These are phyloP conservation scores for Bryum argenteum DNA, from an alignment of 225 moss, liverwort and hornwort species.

Conservation along the genomic window DNA sequence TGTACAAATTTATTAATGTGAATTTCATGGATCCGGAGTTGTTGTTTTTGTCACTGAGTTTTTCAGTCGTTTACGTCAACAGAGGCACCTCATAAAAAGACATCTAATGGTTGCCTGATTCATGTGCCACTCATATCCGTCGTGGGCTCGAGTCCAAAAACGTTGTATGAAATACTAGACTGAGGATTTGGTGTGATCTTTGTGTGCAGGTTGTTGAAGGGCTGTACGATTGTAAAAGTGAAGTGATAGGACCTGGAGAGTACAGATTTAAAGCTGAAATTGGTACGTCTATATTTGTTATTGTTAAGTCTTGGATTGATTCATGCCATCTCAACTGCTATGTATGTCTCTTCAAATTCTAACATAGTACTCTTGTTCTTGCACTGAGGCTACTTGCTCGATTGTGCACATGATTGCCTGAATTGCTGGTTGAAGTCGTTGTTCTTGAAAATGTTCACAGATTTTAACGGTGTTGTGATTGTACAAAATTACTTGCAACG, in stretches of 20 bases:
- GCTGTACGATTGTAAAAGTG: constrained; percentile 99
- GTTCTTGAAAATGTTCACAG: constrained; percentile 49
- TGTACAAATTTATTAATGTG: neutral
- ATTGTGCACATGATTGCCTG: constrained; percentile 15
- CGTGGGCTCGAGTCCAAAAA: constrained; percentile 1
- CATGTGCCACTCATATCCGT: neutral
- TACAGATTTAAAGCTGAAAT: constrained; percentile 99
- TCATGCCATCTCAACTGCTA: constrained; percentile 16
- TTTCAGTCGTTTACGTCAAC: neutral
- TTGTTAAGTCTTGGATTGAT: neutral
- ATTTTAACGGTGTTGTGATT: constrained; percentile 93
- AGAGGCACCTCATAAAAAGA: neutral
- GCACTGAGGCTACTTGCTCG: constrained; percentile 11
- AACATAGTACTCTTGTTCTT: constrained; percentile 2
- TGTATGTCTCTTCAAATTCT: constrained; percentile 21
- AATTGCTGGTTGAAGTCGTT: constrained; percentile 19
- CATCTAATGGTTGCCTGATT: constrained; percentile 2
- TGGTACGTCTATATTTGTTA: constrained; percentile 41
- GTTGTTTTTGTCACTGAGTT: constrained; percentile 1
- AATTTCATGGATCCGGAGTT: neutral
- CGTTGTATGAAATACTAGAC: neutral
- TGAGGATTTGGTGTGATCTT: constrained; percentile 17
- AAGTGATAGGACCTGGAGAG: constrained; percentile 96
- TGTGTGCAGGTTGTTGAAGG: constrained; percentile 92
- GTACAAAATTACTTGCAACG: constrained; percentile 96